Evolutionary conservation across 2,329 filamentous ascomycete genomes (phyloP), one percentile per base, ranked within the genome.

Genomic region (Trichoderma brevicompactum): DNA sequence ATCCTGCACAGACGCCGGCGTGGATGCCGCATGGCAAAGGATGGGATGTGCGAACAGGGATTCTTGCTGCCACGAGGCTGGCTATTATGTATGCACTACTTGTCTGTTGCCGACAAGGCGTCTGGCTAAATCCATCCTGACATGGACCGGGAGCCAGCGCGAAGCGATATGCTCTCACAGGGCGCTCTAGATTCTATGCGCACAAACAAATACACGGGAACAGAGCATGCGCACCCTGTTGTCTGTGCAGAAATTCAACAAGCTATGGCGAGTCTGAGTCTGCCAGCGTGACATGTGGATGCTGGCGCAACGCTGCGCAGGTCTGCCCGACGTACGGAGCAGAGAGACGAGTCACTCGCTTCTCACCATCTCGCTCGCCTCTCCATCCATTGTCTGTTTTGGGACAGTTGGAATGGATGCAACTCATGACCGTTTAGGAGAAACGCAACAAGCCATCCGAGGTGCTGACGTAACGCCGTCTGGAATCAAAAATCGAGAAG

Each of bases 21-120:
- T 28, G 15, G 40, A 23, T 28, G 17, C 13, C 32, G 19, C 8
- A 38, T 17, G 40, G 23, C 41, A 44, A 32, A 49, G 44, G 40
- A 34, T 28, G 44, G 38, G 56, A 36, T 44, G 49, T 38, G 59
- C 38, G 17, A 34, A 38, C 59, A 63, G 17, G 49, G 60, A 46
- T 63, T 10, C 12, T 3, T 23, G 60, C n/a, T 40, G 15, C 28
- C 17, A 52, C 59, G 40, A 54, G 28, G 40, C 48, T 46, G 28
- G 40, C 38, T 13, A 50, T 40, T 50, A 8, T 50, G 19, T 34
- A 28, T 41, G 7, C 7, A 15, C 8, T 2, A n/a, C n/a, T 17
- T 12, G 8, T 36, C 19, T 59, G 55, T 38, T 38, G 17, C 23
- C 43, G 55, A 43, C 49, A 53, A 48, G 59, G 59, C 49, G 48